Conservation (phyloP, 257 asterid genomes). For the Eustoma russellianum region DNA sequence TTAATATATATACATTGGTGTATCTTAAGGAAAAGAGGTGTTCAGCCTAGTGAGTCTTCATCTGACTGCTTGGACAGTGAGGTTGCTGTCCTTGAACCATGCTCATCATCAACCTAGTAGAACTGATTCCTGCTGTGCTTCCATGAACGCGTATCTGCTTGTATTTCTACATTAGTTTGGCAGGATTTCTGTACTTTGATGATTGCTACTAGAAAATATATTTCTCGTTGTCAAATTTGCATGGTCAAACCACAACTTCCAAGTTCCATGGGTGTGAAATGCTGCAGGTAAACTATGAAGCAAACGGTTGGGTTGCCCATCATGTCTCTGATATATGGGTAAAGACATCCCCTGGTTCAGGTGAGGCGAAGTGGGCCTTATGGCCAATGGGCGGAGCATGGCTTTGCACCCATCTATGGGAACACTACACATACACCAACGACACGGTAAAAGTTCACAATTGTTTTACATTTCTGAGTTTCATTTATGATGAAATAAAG, state of each 20-base stretch:
- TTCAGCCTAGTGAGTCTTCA: not conserved
- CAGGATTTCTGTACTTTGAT: too few relatives aligned
- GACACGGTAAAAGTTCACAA: slow-evolving; percentile 41
- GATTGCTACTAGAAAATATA: too few relatives aligned
- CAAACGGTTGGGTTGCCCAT: slow-evolving; percentile 84
- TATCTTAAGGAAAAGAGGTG: too few relatives aligned
- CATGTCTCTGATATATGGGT: slow-evolving; percentile 81
- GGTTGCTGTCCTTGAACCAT: too few relatives aligned
- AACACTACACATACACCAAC: slow-evolving; percentile 63
- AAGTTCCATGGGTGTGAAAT: slow-evolving; percentile 34
- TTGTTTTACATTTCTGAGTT: not conserved
- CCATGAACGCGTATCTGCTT: too few relatives aligned
- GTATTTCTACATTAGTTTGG: too few relatives aligned
- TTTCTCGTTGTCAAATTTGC: too few relatives aligned
- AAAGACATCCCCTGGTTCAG: slow-evolving; percentile 59
- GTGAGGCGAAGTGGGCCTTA: slow-evolving; percentile 56
- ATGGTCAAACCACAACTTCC: too few relatives aligned
- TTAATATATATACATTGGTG: too few relatives aligned
- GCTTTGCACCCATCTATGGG: slow-evolving; percentile 81
- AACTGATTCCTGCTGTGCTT: too few relatives aligned
- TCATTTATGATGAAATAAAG: too few relatives aligned
- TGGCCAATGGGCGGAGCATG: slow-evolving; percentile 95
- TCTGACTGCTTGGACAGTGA: not conserved
- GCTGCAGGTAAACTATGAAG: slow-evolving; percentile 72
- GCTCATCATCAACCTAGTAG: too few relatives aligned